Evolutionary conservation across 106 monocot species (phyloP), one percentile per base, ranked within the genome.

Genomic region (Dendrobium chrysotoxum): DNA sequence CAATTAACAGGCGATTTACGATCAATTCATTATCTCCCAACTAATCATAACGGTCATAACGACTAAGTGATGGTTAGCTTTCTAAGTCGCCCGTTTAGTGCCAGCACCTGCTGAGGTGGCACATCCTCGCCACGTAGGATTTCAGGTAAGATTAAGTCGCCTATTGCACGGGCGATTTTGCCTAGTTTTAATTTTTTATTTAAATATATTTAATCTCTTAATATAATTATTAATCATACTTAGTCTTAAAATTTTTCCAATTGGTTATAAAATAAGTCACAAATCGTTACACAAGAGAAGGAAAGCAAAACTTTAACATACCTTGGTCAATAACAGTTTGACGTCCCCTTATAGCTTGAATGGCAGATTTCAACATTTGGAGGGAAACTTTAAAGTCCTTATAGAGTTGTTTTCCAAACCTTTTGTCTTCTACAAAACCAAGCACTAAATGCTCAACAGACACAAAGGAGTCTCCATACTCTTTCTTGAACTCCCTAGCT

Each of bases 281-380:
- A 74, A 20, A 55, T 46, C 23, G 15, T 46, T 20, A 30, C 15
- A 7, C 11, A 64, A 40, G 38, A 30, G 72, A 35, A 23, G 15
- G 67, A 40, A 50, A n/a, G 61, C 40, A 42, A 44, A 53, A 39
- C 9, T 42, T 1, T 6, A 65, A 10, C 30, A 70, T 90, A 95
- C 98, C 98, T 93, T 99, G 98, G 81, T 95, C 95, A 80, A 90
- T 87, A 68, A 99, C 98, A 79, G 78, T 95, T 67, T 99, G 98
- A n/a, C 81, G 78, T 28, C 95, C 98, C 82, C 95, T 85, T 80
- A 95, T 88, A 57, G 91, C 71, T 87, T 99, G 78, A 72, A 99
- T 81, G 8, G 93, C 90, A 41, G 88, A 83, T 84, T 83, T 88
- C 73, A 99, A 74, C 47, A 79, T 72, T 50, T 86, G 76, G 0